Evolutionary conservation across 1,284 basidiomycete species (phyloP).

Genomic region (Cryptococcus sp.): DNA sequence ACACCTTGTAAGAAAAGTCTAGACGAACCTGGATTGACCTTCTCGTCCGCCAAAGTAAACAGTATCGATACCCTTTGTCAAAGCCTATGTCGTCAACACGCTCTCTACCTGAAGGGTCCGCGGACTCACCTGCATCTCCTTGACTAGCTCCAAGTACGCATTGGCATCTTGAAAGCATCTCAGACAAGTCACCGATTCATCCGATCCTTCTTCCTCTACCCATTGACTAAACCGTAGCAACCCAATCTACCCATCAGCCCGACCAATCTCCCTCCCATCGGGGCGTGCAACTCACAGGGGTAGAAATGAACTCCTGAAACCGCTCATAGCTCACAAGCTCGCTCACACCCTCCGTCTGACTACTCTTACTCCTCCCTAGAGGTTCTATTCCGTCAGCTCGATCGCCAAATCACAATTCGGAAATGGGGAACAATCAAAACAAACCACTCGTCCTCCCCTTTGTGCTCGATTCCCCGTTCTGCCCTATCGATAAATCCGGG

Average conservation of each 20-base stretch:
- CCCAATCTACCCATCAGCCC: slow-evolving; percentile 12
- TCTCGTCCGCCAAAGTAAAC: background rate
- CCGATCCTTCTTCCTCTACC: slow-evolving; percentile 16
- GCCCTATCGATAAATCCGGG: slow-evolving; percentile 6
- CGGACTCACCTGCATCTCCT: slow-evolving; percentile 12
- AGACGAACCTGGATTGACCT: background rate
- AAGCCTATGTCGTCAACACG: background rate
- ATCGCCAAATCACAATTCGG: background rate
- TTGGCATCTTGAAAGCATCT: slow-evolving; percentile 14
- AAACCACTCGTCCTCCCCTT: slow-evolving; percentile 14
- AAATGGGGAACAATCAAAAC: background rate
- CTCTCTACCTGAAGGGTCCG: background rate
- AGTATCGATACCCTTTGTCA: background rate
- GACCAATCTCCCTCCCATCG: background rate
- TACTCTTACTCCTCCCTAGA: slow-evolving; percentile 3
- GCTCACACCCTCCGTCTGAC: slow-evolving; percentile 4
- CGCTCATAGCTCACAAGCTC: slow-evolving; percentile 7
- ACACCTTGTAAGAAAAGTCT: too few relatives aligned
- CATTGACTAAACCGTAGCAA: slow-evolving; percentile 13
- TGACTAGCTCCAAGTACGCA: slow-evolving; percentile 5
- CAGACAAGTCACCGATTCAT: slow-evolving; percentile 9
- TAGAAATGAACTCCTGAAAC: slow-evolving; percentile 10
- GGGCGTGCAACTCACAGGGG: slow-evolving; percentile 6
- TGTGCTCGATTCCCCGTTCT: background rate
- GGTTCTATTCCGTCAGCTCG: too few relatives aligned